Evolutionary conservation across 2,329 filamentous ascomycete genomes (phyloP), one percentile per base, ranked within the genome.

Genomic region (Ascochyta lentis): DNA sequence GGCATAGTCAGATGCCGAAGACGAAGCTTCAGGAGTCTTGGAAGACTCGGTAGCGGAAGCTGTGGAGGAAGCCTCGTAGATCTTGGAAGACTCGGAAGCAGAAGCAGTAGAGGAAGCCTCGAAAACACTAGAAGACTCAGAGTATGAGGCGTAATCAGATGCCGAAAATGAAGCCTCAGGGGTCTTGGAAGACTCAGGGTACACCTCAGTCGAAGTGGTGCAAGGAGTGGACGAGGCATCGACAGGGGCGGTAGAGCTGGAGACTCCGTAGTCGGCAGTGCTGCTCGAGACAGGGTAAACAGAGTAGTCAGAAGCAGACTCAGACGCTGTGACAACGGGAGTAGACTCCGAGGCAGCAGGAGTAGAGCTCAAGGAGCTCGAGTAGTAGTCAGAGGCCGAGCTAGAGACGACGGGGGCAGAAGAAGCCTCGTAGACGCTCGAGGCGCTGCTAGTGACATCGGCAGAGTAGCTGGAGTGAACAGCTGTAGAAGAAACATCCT

Each of bases 151-250:
- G 35, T 55, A 55, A 15, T 49, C 47, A 33, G 47, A 43, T 19
- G 47, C 42, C 15, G 53, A 42, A 9, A 38, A 46, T 2, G 52
- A 51, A 27, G 50, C 56, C 38, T 63, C 56, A n/a, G 61, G 48
- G 4, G 59, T 55, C 53, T 55, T 49, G 3, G 58, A 58, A 26
- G 51, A 58, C 12, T 19, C 41, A 8, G 49, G 29, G 51, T 53
- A 52, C 2, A 50, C 44, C 47, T 51, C 53, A n/a, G 53, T 51
- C 19, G 47, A 56, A 4, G 47, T 56, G n/a, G 47, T 51, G 47
- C 42, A 56, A 43, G 53, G 38, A 9, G 53, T 56, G 5, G 53
- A 56, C 6, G 53, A 56, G 13, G 47, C 53, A 24, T 33, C 48
- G 29, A 33, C 40, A 29, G 52, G 47, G 7, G 16, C 45, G 19